Base-by-base conservation (phyloP, 192 early-diverging fungal genomes). In the Backusella macrospora region DNA sequence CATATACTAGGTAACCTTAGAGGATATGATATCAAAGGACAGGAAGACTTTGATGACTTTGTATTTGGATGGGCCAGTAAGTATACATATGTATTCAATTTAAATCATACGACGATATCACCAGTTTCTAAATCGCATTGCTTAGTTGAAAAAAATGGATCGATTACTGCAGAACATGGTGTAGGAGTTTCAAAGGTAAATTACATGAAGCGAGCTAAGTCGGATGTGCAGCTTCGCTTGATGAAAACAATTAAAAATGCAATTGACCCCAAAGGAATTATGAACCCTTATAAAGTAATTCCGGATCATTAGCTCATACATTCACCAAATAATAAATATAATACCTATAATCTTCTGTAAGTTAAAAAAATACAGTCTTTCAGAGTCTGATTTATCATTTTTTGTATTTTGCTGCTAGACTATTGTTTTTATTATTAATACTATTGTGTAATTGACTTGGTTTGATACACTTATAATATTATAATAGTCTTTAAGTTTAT, bases 161-260 rank as follows among this genome's bases (percentile, higher is more conserved):
- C 89, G 0, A 93, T 97, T 39, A 92, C 90, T 29, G 95, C 94
- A 9, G 95, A 97, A 79, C 95, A 97, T 66, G 95, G 95, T 18
- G 78, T 95, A 40, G 94, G 94, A 0, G 81, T 94, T 62, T 85
- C 86, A 78, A 92, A 92, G 80, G 84, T 84, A 37, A 74, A 81
- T 74, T 83, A 87, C 52, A 77, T 92, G 65, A 62, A 66, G 16
- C 92, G 92, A 83, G 90, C 89, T 55, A 95, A 96, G 80, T 78
- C 84, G 12, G 76, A 76, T 2, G 83, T 82, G 16, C 89, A 92
- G 80, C 84, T 96, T 16, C 79, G 71, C 1, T 76, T 91, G 40
- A 96, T 96, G 95, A 73, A 80, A 67, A 78, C 82, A 3, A 80
- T 95, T 55, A 96, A 96, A 81, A 64, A 81, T 16, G 46, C 92